Base-by-base conservation (phyloP, 1,284 basidiomycete genomes). In the Papiliotrema terrestris region DNA sequence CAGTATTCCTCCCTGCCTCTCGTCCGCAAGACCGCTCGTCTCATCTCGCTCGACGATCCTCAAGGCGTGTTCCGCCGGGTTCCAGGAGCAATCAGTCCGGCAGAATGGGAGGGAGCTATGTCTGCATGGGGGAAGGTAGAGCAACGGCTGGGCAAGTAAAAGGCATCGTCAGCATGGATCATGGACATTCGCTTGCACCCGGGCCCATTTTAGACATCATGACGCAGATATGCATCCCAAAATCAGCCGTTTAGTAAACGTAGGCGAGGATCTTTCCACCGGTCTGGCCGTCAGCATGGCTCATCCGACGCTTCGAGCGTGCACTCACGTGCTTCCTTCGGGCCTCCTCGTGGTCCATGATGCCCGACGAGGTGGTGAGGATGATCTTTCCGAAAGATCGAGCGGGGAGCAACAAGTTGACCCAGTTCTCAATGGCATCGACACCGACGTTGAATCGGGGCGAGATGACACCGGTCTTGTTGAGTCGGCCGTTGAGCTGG, bases 291-390 rank as follows among this genome's bases (percentile, higher is more conserved):
- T 43, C 38, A 56, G 45, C 22, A 20, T 8, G 2, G 36, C 22
- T 32, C 8, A 49, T 6, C 5, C 11, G 14, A 26, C 32, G 8
- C 9, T 17, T 15, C n/a, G 26, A 15, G 35, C 44, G 26, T 5
- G 39, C 13, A 64, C 72, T 69, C 52, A 74, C 87, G 81, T 98
- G 95, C 83, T 98, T 98, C 76, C 94, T 87, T 81, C 95, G 87
- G 55, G 96, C 96, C 83, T 98, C 95, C 79, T 97, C 92, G 80
- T 99, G 96, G 81, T 98, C 95, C 78, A 98, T 86, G 80, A 99
- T 98, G 71, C 96, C 96, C 50, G 93, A 91, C 46, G 92, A 97
- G 57, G 96, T 98, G 69, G 96, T 78, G 62, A 97, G 82, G 78
- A 98, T 97, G 79, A 98, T 89, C 78, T 88, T 88, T 56, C 95